A percentile compares a stretch with the other conserved stretches of the same genome.
Evolutionary conservation across 2,329 filamentous ascomycete species (phyloP).

Genomic region (Balansia obtecta): DNA sequence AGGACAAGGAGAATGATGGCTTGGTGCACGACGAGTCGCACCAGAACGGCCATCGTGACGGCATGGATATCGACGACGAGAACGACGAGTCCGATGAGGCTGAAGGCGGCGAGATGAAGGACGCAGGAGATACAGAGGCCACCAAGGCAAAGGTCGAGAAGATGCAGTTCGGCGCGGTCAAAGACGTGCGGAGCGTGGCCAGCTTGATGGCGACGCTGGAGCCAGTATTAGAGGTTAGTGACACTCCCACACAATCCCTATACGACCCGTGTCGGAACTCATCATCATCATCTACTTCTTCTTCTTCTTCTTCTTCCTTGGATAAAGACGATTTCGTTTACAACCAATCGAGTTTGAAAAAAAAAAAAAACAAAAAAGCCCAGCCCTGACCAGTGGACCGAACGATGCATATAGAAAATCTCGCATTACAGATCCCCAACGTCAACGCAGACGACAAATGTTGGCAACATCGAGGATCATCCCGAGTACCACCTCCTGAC

Average conservation of each 20-base stretch:
- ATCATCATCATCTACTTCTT: too few relatives aligned
- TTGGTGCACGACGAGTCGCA: slow-evolving; percentile 28
- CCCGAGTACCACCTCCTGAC: slow-evolving; percentile 83
- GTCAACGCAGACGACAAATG: slow-evolving; percentile 47
- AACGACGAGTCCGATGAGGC: slow-evolving; percentile 33
- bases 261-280: slow-evolving; percentile 10
- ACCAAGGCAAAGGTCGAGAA: slow-evolving; percentile 71
- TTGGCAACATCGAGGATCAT: slow-evolving; percentile 83
- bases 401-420: slow-evolving; percentile 61
- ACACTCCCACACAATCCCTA: slow-evolving; percentile 7
- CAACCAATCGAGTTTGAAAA: slow-evolving; percentile 44
- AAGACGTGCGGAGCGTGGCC: slow-evolving; percentile 69
- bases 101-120: slow-evolving; percentile 38
- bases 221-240: slow-evolving; percentile 69
- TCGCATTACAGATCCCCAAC: slow-evolving; percentile 60
- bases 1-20: slow-evolving; percentile 43
- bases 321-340: slow-evolving; percentile 40
- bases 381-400: slow-evolving; percentile 55
- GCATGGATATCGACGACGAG: slow-evolving; percentile 48
- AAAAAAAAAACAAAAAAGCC: slow-evolving; percentile 39
- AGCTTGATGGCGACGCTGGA: slow-evolving; percentile 70
- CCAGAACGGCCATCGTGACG: slow-evolving; percentile 24
- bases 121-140: slow-evolving; percentile 52
- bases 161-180: slow-evolving; percentile 61
- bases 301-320: not conserved